phyloP scores from a whole-genome alignment of 495 filamentous ascomycete genomes.

The Filosporella fistucella region DNA sequence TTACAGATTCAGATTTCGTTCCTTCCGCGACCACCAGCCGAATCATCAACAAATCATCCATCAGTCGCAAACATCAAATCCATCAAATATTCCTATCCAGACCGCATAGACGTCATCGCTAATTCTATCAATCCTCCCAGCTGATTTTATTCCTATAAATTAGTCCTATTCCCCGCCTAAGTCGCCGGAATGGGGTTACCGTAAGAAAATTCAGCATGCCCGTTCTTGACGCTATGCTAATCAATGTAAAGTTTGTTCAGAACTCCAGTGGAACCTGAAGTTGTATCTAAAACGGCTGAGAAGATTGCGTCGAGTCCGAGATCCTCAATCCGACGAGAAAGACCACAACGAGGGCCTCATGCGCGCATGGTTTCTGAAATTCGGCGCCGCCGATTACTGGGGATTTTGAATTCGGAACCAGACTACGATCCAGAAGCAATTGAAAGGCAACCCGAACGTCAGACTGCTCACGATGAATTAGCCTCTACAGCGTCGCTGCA shows the following conservation, averaged over 20 bases:
- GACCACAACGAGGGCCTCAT: slow-evolving; percentile 29
- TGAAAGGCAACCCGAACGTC: slow-evolving; percentile 1
- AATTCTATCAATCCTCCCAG: neutral
- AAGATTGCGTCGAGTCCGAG: slow-evolving; percentile 52
- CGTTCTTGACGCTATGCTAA: slow-evolving; percentile 29
- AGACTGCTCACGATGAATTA: neutral
- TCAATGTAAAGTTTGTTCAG: slow-evolving; percentile 42
- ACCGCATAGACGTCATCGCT: slow-evolving; percentile 12
- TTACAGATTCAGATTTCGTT: too few relatives aligned
- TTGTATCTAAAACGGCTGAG: slow-evolving; percentile 44
- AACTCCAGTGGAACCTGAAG: slow-evolving; percentile 50
- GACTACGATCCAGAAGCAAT: slow-evolving; percentile 8
- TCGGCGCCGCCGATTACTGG: slow-evolving; percentile 23
- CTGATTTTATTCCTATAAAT: slow-evolving; percentile 1
- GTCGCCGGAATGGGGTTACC: slow-evolving; percentile 68
- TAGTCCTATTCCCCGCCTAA: slow-evolving; percentile 1
- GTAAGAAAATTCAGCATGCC: slow-evolving; percentile 48
- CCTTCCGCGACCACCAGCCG: too few relatives aligned
- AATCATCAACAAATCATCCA: slow-evolving; percentile 14
- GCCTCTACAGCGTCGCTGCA: slow-evolving; percentile 1
- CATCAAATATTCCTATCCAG: slow-evolving; percentile 9
- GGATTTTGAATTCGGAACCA: neutral
- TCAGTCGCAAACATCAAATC: slow-evolving; percentile 11
- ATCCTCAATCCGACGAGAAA: slow-evolving; percentile 65
- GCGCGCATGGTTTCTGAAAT: slow-evolving; percentile 26